Evolutionary conservation across 345 rosid genomes (phyloP), one percentile per base, ranked within the genome.

Genomic region (Odontarrhena argentea): DNA sequence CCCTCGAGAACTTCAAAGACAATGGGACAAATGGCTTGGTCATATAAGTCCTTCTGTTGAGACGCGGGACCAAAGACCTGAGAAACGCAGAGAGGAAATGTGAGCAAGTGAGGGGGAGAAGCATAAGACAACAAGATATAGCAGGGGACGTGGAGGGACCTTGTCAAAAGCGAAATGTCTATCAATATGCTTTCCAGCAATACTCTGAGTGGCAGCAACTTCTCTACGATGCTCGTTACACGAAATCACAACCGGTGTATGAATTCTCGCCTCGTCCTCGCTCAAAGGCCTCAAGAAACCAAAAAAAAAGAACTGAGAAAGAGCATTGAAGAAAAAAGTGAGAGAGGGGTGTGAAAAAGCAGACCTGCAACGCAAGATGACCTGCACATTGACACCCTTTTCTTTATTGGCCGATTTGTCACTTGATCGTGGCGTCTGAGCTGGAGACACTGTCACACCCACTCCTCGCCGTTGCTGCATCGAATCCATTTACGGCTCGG

Each of bases 1-100:
- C 99, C 99, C 75, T 94, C 97, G 37, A 94, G 95, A 53, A 94
- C 99, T 91, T 94, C 97, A 74, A 78, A 82, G 14, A 94, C 99
- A 67, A 89, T 86, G 15, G 99, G 97, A 62, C 84, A 85, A n/a
- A 94, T 96, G 8, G 96, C 83, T 73, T 77, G 70, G 74, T 87
- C 89, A 77, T 82, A 94, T 71, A 94, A 83, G 68, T 91, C 93
- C 74, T 86, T 84, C 69, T 94, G 99, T 71, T 81, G 85, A 68
- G 99, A 88, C 11, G 88, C 60, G 4, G 96, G 97, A 78, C 99
- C 99, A 77, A 94, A 94, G 35, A 93, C 97, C 98, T 93, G 71
- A 13, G 40, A 34, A 40, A 38, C 46, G 10, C 22, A 68, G 5
- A 54, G 50, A 59, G 15, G 10, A 51, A 36, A 13, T 63, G 32